A percentile compares a stretch with the other conserved stretches of the same genome.
phyloP scores from a whole-genome alignment of 2,329 filamentous ascomycete genomes.

The Fusarium clavum region DNA sequence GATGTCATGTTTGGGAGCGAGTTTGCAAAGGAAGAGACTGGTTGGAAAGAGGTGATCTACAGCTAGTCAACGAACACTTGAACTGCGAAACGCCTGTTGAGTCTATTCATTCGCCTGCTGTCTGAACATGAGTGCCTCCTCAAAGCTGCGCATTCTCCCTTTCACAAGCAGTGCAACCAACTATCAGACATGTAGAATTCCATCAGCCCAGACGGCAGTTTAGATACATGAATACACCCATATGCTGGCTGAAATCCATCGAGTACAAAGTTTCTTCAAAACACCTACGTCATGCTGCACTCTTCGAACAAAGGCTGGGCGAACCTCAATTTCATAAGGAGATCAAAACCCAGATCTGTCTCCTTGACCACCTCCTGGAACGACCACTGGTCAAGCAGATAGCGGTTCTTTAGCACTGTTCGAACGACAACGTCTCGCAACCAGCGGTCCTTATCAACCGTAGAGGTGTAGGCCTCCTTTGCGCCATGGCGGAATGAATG shows the following conservation, averaged over 20 bases:
- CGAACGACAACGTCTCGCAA: constrained; percentile 2
- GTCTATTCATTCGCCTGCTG: background rate
- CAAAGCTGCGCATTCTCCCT: rapidly evolving
- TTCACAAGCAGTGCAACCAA: rapidly evolving
- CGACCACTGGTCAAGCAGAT: rapidly evolving
- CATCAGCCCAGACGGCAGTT: background rate
- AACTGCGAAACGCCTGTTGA: rapidly evolving
- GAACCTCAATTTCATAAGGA: too few relatives aligned
- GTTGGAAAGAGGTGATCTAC: rapidly evolving
- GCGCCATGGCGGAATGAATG: background rate
- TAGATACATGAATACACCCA: background rate
- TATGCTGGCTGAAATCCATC: too few relatives aligned
- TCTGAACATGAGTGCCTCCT: background rate
- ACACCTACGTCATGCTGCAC: too few relatives aligned
- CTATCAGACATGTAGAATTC: background rate
- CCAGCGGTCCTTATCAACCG: background rate
- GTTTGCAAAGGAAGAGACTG: background rate
- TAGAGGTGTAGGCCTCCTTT: constrained; percentile 7
- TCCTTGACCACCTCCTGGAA: background rate
- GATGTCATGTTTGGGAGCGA: background rate
- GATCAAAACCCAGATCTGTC: background rate
- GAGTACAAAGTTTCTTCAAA: too few relatives aligned
- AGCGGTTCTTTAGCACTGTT: rapidly evolving
- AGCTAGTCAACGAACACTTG: rapidly evolving
- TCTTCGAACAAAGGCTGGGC: too few relatives aligned